Evolutionary conservation across 2,329 filamentous ascomycete genomes (phyloP), one percentile per base, ranked within the genome.

Genomic region (Nemania sp.): DNA sequence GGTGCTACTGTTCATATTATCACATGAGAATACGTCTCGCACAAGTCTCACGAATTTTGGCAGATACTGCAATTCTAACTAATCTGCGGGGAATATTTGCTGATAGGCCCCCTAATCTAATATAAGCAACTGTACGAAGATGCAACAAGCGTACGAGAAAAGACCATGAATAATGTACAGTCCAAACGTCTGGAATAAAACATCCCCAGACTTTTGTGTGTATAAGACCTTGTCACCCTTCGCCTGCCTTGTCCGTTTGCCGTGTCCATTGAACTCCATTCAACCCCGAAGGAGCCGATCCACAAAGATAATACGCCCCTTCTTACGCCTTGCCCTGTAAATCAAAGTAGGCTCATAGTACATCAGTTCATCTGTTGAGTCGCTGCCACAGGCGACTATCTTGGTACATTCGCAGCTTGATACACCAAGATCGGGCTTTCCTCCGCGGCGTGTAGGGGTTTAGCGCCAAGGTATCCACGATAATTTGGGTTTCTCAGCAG

Each of bases 141-240:
- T 58, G 50, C 31, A 54, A 56, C 14, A 54, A 52, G 41, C n/a
- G n/a, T 30, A 31, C 36, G 53, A 45, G 49, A 57, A 57, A 57
- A 49, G 28, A 54, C 54, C 14, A 54, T 53, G 41, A 61, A 56
- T 33, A 51, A 56, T 46, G 42, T 59, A 58, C 43, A 50, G 44
- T 50, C 26, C 30, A 55, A 58, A 52, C 31, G 37, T 43, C 60
- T 60, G 61, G 61, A 62, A 66, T 66, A 59, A 61, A 60, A 47
- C 33, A 44, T 49, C 26, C 37, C 44, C 40, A 23, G 40, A 15
- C 23, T n/a, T n/a, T n/a, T n/a, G n/a, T n/a, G n/a, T n/a, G n/a
- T n/a, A n/a, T n/a, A n/a, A n/a, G n/a, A n/a, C 5, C 17, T 28
- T 36, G 17, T 14, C 8, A 14, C 19, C 28, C 45, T 28, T 39